A percentile compares a stretch with the other conserved stretches of the same genome.
These are phyloP conservation scores for Lentinula guzmanii DNA, from an alignment of 768 basidiomycete genomes.

Conservation along the genomic window DNA sequence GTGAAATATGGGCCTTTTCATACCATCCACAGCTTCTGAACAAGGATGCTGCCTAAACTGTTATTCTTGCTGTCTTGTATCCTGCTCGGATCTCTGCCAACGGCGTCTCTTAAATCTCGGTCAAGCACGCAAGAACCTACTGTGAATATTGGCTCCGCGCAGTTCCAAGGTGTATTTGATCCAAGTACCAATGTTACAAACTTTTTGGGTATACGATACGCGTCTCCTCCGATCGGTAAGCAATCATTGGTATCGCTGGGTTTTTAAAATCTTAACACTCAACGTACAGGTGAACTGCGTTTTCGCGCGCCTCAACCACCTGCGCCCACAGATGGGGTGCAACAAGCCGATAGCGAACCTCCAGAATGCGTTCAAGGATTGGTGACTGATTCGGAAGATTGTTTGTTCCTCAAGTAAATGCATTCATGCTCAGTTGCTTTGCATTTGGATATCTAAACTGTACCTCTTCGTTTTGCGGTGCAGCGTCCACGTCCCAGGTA, in stretches of 20 bases:
- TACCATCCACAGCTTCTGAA: no score
- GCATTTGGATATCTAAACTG: not conserved
- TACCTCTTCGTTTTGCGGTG: not conserved
- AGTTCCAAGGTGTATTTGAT: constrained; percentile 20
- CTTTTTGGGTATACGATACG: constrained; percentile 28
- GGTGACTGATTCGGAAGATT: constrained; percentile 16
- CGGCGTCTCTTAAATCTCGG: not conserved
- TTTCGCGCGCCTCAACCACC: constrained; percentile 8
- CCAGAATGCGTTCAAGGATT: constrained; percentile 3
- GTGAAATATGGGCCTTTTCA: no score
- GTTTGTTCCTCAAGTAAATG: constrained; percentile 23
- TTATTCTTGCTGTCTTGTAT: not conserved
- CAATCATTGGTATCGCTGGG: not conserved
- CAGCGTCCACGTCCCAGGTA: constrained; percentile 10
- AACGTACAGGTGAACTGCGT: constrained; percentile 3
- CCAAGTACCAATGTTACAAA: constrained; percentile 11
- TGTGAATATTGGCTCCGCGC: constrained; percentile 24
- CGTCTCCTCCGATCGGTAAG: constrained; percentile 27
- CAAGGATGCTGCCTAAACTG: not conserved
- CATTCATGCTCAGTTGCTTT: not conserved
- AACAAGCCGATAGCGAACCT: constrained; percentile 1
- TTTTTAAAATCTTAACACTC: no score
- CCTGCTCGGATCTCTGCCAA: not conserved
- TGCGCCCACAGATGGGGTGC: not conserved
- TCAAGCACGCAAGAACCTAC: constrained; percentile 6